phyloP scores from a whole-genome alignment of 1,139 yeast species.

The Kluyveromyces sp. region DNA sequence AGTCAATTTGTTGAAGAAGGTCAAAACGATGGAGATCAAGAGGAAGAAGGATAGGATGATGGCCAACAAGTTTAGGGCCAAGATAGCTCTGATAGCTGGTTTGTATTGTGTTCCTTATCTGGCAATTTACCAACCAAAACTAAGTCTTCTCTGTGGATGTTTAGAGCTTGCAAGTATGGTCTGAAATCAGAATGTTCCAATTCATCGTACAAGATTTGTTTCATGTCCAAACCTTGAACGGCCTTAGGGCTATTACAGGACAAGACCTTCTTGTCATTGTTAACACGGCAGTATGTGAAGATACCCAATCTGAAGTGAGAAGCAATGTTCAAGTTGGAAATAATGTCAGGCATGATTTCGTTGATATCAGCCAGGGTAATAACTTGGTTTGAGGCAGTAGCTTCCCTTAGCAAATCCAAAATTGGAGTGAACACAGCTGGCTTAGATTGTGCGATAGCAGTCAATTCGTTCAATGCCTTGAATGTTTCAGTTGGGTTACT shows the following conservation, averaged over 20 bases:
- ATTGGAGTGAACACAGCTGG: slow-evolving; percentile 21
- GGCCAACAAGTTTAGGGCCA: slow-evolving; percentile 24
- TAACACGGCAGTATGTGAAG: slow-evolving; percentile 25
- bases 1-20: slow-evolving; percentile 3
- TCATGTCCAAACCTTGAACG: slow-evolving; percentile 24
- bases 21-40: slow-evolving; percentile 9
- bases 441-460: slow-evolving; percentile 21
- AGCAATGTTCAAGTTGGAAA: slow-evolving; percentile 23
- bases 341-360: slow-evolving; percentile 19
- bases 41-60: slow-evolving; percentile 20
- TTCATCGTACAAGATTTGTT: slow-evolving; percentile 24
- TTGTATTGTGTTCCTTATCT: slow-evolving; percentile 23
- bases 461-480: slow-evolving; percentile 20
- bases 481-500: slow-evolving; percentile 23
- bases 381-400: slow-evolving; percentile 9
- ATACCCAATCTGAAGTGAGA: slow-evolving; percentile 25
- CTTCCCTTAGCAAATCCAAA: slow-evolving; percentile 16
- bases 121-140: slow-evolving; percentile 25
- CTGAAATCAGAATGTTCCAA: slow-evolving; percentile 23
- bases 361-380: slow-evolving; percentile 12
- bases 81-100: slow-evolving; percentile 24
- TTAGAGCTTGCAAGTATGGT: slow-evolving; percentile 26
- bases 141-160: slow-evolving; percentile 22
- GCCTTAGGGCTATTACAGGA: slow-evolving; percentile 24
- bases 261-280: slow-evolving; percentile 15